These are phyloP conservation scores for Tagetes patula DNA, from an alignment of 129 eudicot species.

Conservation along the genomic window DNA sequence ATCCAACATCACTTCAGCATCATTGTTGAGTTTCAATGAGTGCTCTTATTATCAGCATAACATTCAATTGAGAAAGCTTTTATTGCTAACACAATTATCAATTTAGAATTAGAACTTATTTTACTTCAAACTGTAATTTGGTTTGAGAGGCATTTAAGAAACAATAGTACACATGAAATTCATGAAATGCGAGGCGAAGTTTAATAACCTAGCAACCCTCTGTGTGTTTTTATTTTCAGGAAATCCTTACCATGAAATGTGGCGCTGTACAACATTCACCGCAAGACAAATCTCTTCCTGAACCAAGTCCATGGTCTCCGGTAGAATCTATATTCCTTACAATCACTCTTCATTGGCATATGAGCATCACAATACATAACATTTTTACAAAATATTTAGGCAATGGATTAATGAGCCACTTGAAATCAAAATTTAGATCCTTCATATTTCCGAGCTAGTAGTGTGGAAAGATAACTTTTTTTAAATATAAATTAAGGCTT, in stretches of 20 bases:
- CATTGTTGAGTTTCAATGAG: slow-evolving; percentile 1
- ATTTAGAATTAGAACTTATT: neutral
- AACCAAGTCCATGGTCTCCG: slow-evolving; percentile 99
- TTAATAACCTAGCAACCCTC: slow-evolving; percentile 20
- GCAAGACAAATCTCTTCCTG: slow-evolving; percentile 72
- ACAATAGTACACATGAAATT: neutral
- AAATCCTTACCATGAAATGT: slow-evolving; percentile 70
- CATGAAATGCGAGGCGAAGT: neutral
- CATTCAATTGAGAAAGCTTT: neutral
- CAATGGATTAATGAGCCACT: slow-evolving; percentile 4
- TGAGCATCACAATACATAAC: neutral
- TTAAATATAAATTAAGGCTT: neutral
- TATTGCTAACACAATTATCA: neutral
- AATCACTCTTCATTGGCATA: slow-evolving; percentile 4
- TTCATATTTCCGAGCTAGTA: neutral
- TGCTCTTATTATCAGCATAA: neutral
- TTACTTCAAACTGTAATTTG: slow-evolving; percentile 1
- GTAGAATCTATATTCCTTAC: slow-evolving; percentile 46
- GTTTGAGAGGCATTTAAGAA: neutral
- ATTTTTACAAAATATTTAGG: neutral
- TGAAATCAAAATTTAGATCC: neutral
- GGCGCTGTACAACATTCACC: slow-evolving; percentile 98
- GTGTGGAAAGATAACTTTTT: neutral
- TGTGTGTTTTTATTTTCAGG: slow-evolving; percentile 47
- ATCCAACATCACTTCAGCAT: neutral